phyloP scores from a whole-genome alignment of 345 rosid species.

The Rhodamnia argentea region DNA sequence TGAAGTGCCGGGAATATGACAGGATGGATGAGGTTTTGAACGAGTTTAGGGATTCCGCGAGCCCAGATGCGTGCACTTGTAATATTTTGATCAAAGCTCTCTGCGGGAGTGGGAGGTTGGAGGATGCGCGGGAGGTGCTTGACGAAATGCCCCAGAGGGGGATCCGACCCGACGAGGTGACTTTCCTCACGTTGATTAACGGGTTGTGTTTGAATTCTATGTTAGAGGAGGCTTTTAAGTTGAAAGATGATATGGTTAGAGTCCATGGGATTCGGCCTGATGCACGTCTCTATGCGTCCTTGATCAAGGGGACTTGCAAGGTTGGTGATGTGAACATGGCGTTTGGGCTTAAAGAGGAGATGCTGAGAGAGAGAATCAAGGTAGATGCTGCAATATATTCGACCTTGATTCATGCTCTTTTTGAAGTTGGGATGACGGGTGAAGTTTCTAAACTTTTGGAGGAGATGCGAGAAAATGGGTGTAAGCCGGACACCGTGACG shows the following conservation, averaged over 20 bases:
- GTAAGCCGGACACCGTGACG: slow-evolving; percentile 45
- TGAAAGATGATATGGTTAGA: slow-evolving; percentile 53
- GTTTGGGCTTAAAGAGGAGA: slow-evolving; percentile 59
- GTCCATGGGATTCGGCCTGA: slow-evolving; percentile 29
- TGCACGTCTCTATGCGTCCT: slow-evolving; percentile 25
- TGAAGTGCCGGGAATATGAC: slow-evolving; percentile 30
- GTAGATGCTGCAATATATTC: slow-evolving; percentile 48
- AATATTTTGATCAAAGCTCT: slow-evolving; percentile 48
- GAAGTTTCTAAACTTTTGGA: slow-evolving; percentile 35
- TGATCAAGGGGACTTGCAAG: slow-evolving; percentile 48
- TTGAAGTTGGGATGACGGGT: slow-evolving; percentile 38
- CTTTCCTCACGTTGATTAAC: slow-evolving; percentile 48
- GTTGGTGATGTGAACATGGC: slow-evolving; percentile 40
- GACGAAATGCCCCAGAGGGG: slow-evolving; percentile 54
- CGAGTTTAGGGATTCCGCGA: slow-evolving; percentile 20
- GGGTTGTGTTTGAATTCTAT: slow-evolving; percentile 39
- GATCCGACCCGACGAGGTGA: slow-evolving; percentile 32
- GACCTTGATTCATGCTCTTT: slow-evolving; percentile 42
- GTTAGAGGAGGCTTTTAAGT: slow-evolving; percentile 52
- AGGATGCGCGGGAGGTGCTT: slow-evolving; percentile 43
- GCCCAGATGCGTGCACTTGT: slow-evolving; percentile 68
- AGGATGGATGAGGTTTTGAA: slow-evolving; percentile 25
- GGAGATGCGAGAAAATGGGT: slow-evolving; percentile 54
- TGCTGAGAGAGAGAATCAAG: slow-evolving; percentile 22
- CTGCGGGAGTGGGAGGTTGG: slow-evolving; percentile 21